phyloP scores from a whole-genome alignment of 2,329 filamentous ascomycete genomes.

The Xylogone sp. region DNA sequence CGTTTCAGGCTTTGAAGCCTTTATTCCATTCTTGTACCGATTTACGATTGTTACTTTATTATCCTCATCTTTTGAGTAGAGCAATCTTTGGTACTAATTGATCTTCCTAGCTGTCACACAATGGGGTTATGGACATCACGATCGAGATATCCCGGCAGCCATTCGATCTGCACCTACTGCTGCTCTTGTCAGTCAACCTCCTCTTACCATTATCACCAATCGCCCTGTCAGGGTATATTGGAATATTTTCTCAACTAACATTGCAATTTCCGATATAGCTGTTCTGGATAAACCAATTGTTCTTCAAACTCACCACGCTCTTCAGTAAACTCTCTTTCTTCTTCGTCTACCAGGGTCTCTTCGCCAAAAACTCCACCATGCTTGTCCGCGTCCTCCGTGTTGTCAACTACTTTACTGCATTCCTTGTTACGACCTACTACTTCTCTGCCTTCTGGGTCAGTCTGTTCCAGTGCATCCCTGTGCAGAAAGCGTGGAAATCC shows the following conservation, averaged over 20 bases:
- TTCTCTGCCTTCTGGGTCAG: slow-evolving; percentile 3
- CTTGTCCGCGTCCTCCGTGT: slow-evolving; percentile 4
- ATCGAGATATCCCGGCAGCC: background rate
- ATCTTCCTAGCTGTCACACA: background rate
- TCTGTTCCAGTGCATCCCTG: slow-evolving; percentile 3
- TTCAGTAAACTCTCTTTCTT: slow-evolving; percentile 8
- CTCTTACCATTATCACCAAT: background rate
- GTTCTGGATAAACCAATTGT: slow-evolving; percentile 9
- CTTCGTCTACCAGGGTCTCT: slow-evolving; percentile 5
- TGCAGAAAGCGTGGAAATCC: slow-evolving; percentile 3
- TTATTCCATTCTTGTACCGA: too few relatives aligned
- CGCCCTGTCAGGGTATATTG: too few relatives aligned
- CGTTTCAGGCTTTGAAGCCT: background rate
- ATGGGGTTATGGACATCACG: slow-evolving; percentile 2
- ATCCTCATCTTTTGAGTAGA: too few relatives aligned
- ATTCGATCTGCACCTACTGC: background rate
- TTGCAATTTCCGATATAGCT: slow-evolving; percentile 1
- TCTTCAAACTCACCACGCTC: slow-evolving; percentile 9
- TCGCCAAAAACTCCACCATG: slow-evolving; percentile 1
- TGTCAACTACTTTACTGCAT: slow-evolving; percentile 3
- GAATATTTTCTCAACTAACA: background rate
- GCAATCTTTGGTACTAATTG: background rate
- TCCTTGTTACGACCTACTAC: slow-evolving; percentile 4
- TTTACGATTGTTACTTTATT: too few relatives aligned
- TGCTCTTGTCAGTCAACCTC: background rate